Evolutionary conservation across 192 early-diverging fungal species (phyloP), one percentile per base, ranked within the genome.

Genomic region (Coemansia sp.): DNA sequence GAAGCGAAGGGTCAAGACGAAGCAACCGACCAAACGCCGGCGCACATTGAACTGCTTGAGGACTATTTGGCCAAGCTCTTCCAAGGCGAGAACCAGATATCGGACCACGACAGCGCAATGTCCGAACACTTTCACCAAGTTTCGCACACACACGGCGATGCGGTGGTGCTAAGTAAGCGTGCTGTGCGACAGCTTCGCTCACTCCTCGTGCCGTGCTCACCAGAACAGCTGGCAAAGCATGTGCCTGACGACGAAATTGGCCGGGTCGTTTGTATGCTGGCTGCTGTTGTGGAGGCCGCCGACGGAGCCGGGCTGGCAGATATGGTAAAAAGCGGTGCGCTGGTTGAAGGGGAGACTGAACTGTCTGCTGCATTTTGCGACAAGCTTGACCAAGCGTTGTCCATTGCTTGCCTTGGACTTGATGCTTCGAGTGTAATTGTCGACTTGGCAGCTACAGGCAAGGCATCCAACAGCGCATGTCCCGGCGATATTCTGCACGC

Each of bases 401-500:
- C 50, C 9, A 44, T 50, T 16, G 31, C 81, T 7, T 64, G 70
- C 29, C 60, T 78, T 13, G 81, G 76, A 16, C 76, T 83, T 20
- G 81, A 83, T n/a, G 73, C 72, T 11, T 60, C 81, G 5, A 66
- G 60, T 7, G 36, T 83, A 13, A 62, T 68, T 12, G 49, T 72
- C 34, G 43, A 60, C 22, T 55, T 78, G 66, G 72, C 65, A 8
- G 81, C 72, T 16, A 62, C 66, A 5, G 67, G 73, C 12, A 78
- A 72, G 34, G 81, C 70, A 27, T 39, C 73, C 20, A 77, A 78
- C 16, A 64, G 46, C 3, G 66, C 62, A 20, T 78, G 71, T 43
- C 69, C 66, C 57, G 73, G 68, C 5, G 76, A 83, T 27, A 66
- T 71, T 38, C 52, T 83, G 49, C 81, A 78, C 40, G 49, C 65